A percentile compares a stretch with the other conserved stretches of the same genome.
Conservation (phyloP, 2,329 filamentous ascomycete species). For the Neodidymelliopsis sp. region DNA sequence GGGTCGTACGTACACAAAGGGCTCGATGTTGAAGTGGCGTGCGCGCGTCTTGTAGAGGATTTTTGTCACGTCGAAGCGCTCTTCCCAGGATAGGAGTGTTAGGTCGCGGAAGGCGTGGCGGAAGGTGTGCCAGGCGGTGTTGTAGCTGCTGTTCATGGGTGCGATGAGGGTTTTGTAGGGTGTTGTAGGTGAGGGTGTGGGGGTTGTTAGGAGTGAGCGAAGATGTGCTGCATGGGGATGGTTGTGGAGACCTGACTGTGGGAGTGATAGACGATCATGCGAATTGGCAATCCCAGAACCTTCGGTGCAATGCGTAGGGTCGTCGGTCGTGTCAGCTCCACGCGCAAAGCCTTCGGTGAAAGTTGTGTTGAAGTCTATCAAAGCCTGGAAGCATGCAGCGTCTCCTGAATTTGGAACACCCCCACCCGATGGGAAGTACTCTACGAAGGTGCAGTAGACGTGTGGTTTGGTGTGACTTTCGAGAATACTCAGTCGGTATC, state of each 20-base stretch:
- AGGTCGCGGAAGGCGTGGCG: slow-evolving; percentile 50
- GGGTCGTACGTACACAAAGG: slow-evolving; percentile 39
- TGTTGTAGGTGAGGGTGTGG: background rate
- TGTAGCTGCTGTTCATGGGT: slow-evolving; percentile 41
- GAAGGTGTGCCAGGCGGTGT: slow-evolving; percentile 48
- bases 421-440: slow-evolving; percentile 30
- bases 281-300: background rate
- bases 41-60: slow-evolving; percentile 32
- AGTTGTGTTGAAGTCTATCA: slow-evolving; percentile 4
- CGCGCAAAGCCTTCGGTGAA: background rate
- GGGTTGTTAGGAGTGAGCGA: slow-evolving; percentile 19
- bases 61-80: slow-evolving; percentile 43
- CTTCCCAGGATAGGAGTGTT: slow-evolving; percentile 52
- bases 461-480: slow-evolving; percentile 44
- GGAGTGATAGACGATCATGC: slow-evolving; percentile 20
- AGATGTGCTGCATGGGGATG: slow-evolving; percentile 22
- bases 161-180: slow-evolving; percentile 37
- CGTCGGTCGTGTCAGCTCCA: background rate
- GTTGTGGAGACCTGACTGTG: slow-evolving; percentile 1
- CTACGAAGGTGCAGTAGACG: slow-evolving; percentile 39
- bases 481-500: slow-evolving; percentile 51
- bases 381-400: slow-evolving; percentile 1
- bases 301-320: background rate
- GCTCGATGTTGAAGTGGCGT: slow-evolving; percentile 24
- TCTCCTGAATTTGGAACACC: background rate